Base-by-base conservation (phyloP, 2,329 filamentous ascomycete genomes). In the Colletotrichum sp. region DNA sequence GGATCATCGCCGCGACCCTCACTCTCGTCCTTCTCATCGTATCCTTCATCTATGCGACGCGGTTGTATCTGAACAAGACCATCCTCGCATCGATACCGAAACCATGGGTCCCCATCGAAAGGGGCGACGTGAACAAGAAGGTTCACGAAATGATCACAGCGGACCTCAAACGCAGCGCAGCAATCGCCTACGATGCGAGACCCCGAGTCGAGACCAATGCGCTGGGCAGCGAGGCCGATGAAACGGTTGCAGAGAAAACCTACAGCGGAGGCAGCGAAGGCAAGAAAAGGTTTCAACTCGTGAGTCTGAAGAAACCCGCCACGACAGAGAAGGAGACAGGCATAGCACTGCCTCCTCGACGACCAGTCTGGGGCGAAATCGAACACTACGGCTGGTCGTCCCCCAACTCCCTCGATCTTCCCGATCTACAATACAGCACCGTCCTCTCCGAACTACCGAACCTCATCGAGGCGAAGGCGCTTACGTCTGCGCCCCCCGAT, bases 351-450 rank as follows among this genome's bases (percentile, higher is more conserved):
- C 85, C 88, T 8, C 84, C 84, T 10, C 82, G 91, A 87, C 78
- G 81, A n/a, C 85, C 88, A 3, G 87, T 91, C 26, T 99, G 96
- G 96, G 95, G 95, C 26, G 87, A 92, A n/a, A 92, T 99, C 68
- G 92, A 95, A 76, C 97, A 99, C 82, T 89, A 92, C 18, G 97
- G 96, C 68, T 99, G 97, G 96, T 94, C 94, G 3, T 95, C 95
- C 3, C 96, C 96, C 8, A 90, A 91, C 34, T 94, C 92, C 1
- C 87, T 90, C 10, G 94, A 97, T 81, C 86, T 97, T 21, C 93
- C 95, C 6, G 92, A 95, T 81, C 86, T 99, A n/a, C 93, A 98
- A 78, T 99, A 98, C 84, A 90, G 89, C 79, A 92, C 92, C 3
- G 95, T 99, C 28, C 89, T 98, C 21, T 89, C 91, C 49, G 96